Base-by-base conservation (phyloP, 192 early-diverging fungal species). In the Phycomyces nitens region DNA sequence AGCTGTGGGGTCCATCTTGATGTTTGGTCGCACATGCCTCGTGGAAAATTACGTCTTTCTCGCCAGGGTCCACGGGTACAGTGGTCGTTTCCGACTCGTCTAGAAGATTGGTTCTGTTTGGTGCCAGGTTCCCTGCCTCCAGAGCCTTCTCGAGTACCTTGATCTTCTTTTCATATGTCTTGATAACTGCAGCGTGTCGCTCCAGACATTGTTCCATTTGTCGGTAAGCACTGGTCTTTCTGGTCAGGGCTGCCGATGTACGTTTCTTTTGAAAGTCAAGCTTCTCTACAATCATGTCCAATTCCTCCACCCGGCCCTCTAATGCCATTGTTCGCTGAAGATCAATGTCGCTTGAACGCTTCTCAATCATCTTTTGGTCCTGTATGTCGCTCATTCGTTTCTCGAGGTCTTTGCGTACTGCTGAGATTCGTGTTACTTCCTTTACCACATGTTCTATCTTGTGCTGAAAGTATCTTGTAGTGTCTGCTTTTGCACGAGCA, bases 141-240 rank as follows among this genome's bases (percentile, higher is more conserved):
- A 38, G 39, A 5, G 21, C 39, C 27, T 29, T 27, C 18, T 39
- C 34, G 39, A 20, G 27, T 3, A 29, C 20, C 12, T 38, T 56
- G n/a, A 38, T 38, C 55, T 8, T 7, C 15, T 3, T 26, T 39
- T 29, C 39, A 38, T 16, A 9, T 56, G 27, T 56, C 20, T 18
- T 40, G n/a, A 56, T 56, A 56, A 11, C 34, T 34, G 2, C 29
- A 5, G 29, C 26, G 10, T 56, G 55, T 20, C 26, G 10, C 29
- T 56, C 26, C n/a, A 56, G 16, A 0, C 55, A 38, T 56, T 56
- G 55, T 11, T 56, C 55, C n/a, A 56, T n/a, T 12, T 6, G 12
- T 40, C 39, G 55, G 34, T 38, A n/a, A 0, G 29, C 55, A 56
- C 39, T 27, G 3, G n/a, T 56, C n/a, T 56, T 39, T 39, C 29